phyloP scores from a whole-genome alignment of 2,329 filamentous ascomycete genomes.

The Venturia asperata region DNA sequence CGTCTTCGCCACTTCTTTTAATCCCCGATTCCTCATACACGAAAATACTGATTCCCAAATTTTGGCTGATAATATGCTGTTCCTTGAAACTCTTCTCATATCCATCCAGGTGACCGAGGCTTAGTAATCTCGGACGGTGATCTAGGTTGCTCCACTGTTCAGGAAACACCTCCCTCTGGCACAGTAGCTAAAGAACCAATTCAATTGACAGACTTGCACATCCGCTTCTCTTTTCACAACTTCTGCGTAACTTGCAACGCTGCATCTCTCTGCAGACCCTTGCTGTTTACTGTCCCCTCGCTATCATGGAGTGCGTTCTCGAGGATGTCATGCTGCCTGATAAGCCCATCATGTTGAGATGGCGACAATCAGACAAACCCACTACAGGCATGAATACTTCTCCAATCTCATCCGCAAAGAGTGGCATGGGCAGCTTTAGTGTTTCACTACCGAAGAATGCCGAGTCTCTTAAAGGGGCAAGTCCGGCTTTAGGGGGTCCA shows the following conservation, averaged over 20 bases:
- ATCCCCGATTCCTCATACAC: too few species aligned
- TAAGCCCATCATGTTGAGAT: slow-evolving; percentile 10
- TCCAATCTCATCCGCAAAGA: background rate
- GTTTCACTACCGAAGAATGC: background rate
- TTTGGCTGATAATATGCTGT: too few species aligned
- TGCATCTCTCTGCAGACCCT: background rate
- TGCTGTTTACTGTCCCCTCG: background rate
- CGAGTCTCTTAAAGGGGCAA: background rate
- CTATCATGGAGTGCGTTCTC: slow-evolving; percentile 2
- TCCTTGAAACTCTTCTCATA: background rate
- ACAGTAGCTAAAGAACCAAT: background rate
- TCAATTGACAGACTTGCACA: background rate
- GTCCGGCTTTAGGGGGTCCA: background rate
- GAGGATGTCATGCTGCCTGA: slow-evolving; percentile 10
- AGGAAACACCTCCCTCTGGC: background rate
- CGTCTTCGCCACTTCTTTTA: too few species aligned
- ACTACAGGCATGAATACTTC: background rate
- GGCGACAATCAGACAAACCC: background rate
- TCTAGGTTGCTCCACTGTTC: background rate
- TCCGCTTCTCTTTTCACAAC: background rate
- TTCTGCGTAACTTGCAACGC: background rate
- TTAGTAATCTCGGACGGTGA: background rate
- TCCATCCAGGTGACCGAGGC: background rate
- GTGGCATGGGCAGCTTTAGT: background rate
- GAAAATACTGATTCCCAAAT: too few species aligned